Evolutionary conservation across 176 grass and related monocot species (phyloP).

Genomic region (Echinochloa phyllopogon): DNA sequence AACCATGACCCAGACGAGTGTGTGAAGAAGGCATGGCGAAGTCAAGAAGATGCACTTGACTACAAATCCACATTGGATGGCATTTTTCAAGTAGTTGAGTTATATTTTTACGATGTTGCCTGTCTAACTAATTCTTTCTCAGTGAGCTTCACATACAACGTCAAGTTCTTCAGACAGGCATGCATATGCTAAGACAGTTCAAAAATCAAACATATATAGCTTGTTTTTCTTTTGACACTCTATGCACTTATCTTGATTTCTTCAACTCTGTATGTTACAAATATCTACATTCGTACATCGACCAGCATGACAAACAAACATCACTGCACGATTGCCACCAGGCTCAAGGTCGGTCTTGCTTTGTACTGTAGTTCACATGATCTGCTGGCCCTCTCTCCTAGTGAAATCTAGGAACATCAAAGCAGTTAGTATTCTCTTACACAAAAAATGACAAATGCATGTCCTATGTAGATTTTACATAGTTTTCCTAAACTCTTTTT

Average conservation of each 20-base stretch:
- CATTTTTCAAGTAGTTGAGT: background rate
- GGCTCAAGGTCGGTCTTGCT: slow-evolving; percentile 1
- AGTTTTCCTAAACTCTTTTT: background rate
- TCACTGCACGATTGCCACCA: background rate
- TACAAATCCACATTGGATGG: background rate
- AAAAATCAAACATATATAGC: slow-evolving; percentile 18
- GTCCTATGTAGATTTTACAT: slow-evolving; percentile 10
- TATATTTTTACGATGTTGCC: background rate
- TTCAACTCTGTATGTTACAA: background rate
- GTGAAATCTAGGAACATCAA: slow-evolving; percentile 22
- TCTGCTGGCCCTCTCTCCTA: background rate
- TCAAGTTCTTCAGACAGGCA: background rate
- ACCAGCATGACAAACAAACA: background rate
- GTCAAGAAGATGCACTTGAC: background rate
- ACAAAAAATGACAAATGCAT: background rate
- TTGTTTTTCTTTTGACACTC: slow-evolving; percentile 26
- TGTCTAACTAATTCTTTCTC: background rate
- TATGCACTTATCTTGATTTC: slow-evolving; percentile 8
- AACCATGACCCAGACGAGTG: too few species aligned
- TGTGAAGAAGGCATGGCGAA: background rate
- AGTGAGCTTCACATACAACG: slow-evolving; percentile 10
- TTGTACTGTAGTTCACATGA: slow-evolving; percentile 5
- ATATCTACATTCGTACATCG: slow-evolving; percentile 25
- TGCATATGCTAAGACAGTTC: background rate
- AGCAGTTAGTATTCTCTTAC: slow-evolving; percentile 1